phyloP scores from a whole-genome alignment of 176 grass and related monocot genomes.

The Cenchrus purpureus region DNA sequence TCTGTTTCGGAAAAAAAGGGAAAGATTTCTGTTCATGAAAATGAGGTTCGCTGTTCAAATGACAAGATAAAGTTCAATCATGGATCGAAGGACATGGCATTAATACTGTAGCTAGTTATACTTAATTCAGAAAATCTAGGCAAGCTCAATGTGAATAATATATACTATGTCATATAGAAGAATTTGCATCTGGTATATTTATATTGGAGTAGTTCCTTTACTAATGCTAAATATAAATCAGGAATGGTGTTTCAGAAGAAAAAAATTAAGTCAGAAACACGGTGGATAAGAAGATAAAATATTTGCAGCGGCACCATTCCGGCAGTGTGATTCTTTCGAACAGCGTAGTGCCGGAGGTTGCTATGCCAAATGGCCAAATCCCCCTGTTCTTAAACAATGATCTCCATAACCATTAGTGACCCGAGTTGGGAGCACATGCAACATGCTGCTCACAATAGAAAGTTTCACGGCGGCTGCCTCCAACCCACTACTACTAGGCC shows the following conservation, averaged over 20 bases:
- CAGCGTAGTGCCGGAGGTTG: neutral
- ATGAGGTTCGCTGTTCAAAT: slow-evolving; percentile 7
- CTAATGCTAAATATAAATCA: neutral
- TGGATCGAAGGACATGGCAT: neutral
- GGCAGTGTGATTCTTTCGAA: neutral
- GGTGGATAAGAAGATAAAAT: neutral
- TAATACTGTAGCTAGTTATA: neutral
- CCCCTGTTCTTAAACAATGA: slow-evolving; percentile 19
- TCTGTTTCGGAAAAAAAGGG: neutral
- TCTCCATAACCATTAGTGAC: neutral
- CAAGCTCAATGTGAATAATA: neutral
- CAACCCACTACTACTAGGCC: slow-evolving; percentile 8
- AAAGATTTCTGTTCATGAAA: slow-evolving; percentile 11
- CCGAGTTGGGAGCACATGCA: slow-evolving; percentile 19
- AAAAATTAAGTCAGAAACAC: no score
- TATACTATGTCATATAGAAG: neutral
- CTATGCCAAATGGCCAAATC: neutral
- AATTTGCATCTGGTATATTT: neutral
- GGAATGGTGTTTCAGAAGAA: no score
- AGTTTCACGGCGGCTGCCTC: slow-evolving; percentile 3
- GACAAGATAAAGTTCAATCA: slow-evolving; percentile 25
- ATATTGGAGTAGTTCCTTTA: neutral
- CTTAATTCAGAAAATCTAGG: neutral
- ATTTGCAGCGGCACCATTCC: neutral
- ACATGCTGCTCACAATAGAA: slow-evolving; percentile 24